Base-by-base conservation (phyloP, 2,329 filamentous ascomycete genomes). In the Aphanoascus verrucosus region DNA sequence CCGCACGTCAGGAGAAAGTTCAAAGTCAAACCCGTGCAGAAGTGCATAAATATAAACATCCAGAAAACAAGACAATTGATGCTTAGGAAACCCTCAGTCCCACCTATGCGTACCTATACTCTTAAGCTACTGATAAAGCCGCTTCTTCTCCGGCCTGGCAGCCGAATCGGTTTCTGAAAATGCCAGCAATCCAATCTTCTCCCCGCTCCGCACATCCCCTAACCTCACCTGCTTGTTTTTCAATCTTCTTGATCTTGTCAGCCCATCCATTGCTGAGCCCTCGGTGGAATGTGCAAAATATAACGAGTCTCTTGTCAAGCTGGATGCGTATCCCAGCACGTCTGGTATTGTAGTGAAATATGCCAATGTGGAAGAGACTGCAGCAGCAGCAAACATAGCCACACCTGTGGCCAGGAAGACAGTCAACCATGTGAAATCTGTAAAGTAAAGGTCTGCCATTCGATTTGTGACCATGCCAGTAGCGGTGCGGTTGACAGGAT, bases 341-440 rank as follows among this genome's bases (percentile, higher is more conserved):
- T 28, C 23, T 4, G 23, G 23, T 28, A 42, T 54, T 6, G 6
- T n/a, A 14, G 52, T 45, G 28, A 23, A 41, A 19, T 44, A 46
- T 3, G 45, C 23, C 28, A 54, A 20, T 7, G 43, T 9, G n/a
- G 35, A 35, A 15, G 45, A 49, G 11, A 37, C 11, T 9, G 32
- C 19, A 11, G 52, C 52, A 4, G 52, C 52, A 14, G 28, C 31
- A 11, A 54, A n/a, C 45, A 54, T 49, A 23, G 40, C 46, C 15
- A 48, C 14, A 23, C 14, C 34, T 12, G 46, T 17, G n/a, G 32
- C 7, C 3, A 50, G 37, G 19, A 54, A 54, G 14, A 34, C 46
- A 19, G 19, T n/a, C 17, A 54, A 37, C 52, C 52, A 49, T 34
- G 35, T 31, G 11, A 23, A 3, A 17, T 50, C 37, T 9, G 43